Evolutionary conservation across 176 grass and related monocot genomes (phyloP), one percentile per base, ranked within the genome.

Genomic region (Rhynchospora tenuis): DNA sequence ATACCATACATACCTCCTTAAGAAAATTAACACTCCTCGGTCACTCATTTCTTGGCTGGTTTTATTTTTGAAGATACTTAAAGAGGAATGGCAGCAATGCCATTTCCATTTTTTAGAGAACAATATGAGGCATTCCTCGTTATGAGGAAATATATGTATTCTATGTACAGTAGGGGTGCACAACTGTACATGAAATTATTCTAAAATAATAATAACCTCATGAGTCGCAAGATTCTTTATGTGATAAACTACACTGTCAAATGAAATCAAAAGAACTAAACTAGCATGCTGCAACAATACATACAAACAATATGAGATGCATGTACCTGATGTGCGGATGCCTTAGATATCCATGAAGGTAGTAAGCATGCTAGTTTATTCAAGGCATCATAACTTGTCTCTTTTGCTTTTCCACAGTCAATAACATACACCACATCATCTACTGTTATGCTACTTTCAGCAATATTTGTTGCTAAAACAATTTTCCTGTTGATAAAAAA

Each of bases 281-380:
- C n/a, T 19, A 60, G n/a, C 24, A 58, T 60, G 59, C 27, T 42
- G 8, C 20, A 19, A 80, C 48, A 75, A 17, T 83, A 69, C 70
- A 54, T 17, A 55, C 82, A 28, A n/a, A 47, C 28, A 72, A 86
- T 19, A 22, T 48, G 65, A 44, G 19, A 52, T 64, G 17, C 71
- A 80, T 60, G 24, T 91, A 94, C 95, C 89, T 98, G 95, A 86
- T 91, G 95, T 52, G 95, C 92, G 86, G 95, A 98, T 64, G 95
- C 95, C 85, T 98, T 98, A 69, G 95, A 98, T 93, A 98, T 94
- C 95, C 95, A 98, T 1, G 89, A 98, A 22, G 95, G 95, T 85
- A 94, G 86, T 69, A 98, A 85, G 83, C 92, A 93, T 45, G 95
- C 90, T 26, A 98, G 89, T 81, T 98, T 98, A 87, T 98, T 98